A percentile compares a stretch with the other conserved stretches of the same genome.
These are phyloP conservation scores for Exophiala alcalophila DNA, from an alignment of 2,329 filamentous ascomycete species.

Conservation along the genomic window DNA sequence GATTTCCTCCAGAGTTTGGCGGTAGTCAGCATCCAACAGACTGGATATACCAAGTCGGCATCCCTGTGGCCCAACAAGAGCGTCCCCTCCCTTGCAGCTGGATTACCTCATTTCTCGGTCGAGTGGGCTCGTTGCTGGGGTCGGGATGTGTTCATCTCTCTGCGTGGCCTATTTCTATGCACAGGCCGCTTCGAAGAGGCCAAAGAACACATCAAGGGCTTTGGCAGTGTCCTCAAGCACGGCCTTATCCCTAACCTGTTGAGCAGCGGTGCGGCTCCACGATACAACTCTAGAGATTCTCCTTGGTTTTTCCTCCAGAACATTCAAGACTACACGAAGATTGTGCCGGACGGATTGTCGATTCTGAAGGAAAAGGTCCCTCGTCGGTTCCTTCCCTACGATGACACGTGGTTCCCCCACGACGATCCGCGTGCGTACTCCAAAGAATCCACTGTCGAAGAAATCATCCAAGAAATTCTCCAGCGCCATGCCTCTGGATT, in stretches of 20 bases:
- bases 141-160: conserved; percentile 92
- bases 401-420: conserved; percentile 87
- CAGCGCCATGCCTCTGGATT: conserved; percentile 88
- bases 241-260: conserved; percentile 97
- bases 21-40: conserved; percentile 89
- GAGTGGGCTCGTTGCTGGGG: conserved; percentile 98
- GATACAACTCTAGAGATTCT: conserved; percentile 94
- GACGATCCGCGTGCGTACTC: conserved; percentile 85
- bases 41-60: conserved; percentile 81
- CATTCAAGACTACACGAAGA: conserved; percentile 85
- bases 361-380: conserved; percentile 75
- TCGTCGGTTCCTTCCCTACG: conserved; percentile 87
- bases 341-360: conserved; percentile 71
- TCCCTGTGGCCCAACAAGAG: conserved; percentile 83
- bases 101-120: conserved; percentile 87
- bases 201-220: conserved; percentile 89
- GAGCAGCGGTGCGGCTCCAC: conserved; percentile 76
- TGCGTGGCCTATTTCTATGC: conserved; percentile 85
- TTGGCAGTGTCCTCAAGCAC: conserved; percentile 94
- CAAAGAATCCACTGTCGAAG: conserved; percentile 74
- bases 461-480: conserved; percentile 88
- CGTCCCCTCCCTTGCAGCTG: conserved; percentile 85
- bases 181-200: conserved; percentile 87
- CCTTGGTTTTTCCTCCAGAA: conserved; percentile 98
- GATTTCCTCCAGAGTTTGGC: conserved; percentile 84